Evolutionary conservation across 495 filamentous ascomycete genomes (phyloP), one percentile per base, ranked within the genome.

Genomic region (Daldinia concentrica): DNA sequence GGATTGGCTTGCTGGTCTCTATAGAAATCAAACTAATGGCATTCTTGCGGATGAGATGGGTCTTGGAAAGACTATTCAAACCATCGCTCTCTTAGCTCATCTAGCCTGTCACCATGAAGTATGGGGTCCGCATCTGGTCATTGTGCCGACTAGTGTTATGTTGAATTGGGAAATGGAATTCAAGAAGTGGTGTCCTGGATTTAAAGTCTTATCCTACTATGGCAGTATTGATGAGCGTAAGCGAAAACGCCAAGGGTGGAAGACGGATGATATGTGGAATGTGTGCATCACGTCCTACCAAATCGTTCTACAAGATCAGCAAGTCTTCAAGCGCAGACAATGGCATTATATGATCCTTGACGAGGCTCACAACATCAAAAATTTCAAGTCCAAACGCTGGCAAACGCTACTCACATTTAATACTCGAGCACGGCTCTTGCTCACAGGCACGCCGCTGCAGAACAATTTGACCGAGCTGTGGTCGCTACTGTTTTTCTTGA

Each of bases 161-260:
- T 89, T 99, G 58, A 99, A 99, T 77, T 99, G 96, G 96, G 96
- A 98, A 78, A 98, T 97, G 91, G 96, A 99, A 79, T 99, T 99
- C 85, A 98, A 98, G 76, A 98, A 98, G 79, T 99, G 94, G 90
- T 94, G 93, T 56, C 96, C 96, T 12, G 96, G 96, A 2, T 99
- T 99, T 86, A 98, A 97, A 77, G 94, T 98, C 66, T 88, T 98
- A 69, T 94, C 94, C 2, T 99, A 99, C 82, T 98, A 98, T 77
- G 96, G 96, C 14, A 92, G 88, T 43, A 89, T 91, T 74, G 95
- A 98, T 67, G 95, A 98, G 82, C 91, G 96, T 19, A 93, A 92
- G 77, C 85, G 88, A 73, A 97, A 97, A 80, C 90, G 96, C 45
- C 88, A 90, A 72, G 94, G 95, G 22, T 98, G 96, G 95, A 91